Percentiles rank a stretch among this genome's conserved stretches.
phyloP scores from a whole-genome alignment of 331 rosid genomes.

The Pyracantha coccinea region DNA sequence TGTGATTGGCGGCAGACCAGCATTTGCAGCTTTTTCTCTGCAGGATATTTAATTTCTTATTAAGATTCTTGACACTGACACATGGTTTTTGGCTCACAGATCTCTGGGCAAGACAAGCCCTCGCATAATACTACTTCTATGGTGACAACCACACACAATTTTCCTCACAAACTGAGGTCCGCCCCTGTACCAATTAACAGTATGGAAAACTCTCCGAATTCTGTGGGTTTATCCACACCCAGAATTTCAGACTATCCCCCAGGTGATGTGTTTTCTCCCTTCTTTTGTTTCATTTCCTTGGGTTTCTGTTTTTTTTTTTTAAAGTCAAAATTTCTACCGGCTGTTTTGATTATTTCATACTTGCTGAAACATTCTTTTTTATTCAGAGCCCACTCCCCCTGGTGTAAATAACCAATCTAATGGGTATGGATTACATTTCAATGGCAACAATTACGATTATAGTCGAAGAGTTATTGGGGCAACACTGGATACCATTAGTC shows the following conservation, averaged over 20 bases:
- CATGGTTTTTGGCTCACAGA: slow-evolving; percentile 38
- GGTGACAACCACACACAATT: slow-evolving; percentile 37
- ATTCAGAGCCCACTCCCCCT: slow-evolving; percentile 40
- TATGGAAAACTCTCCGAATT: slow-evolving; percentile 35
- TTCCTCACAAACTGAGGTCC: slow-evolving; percentile 50
- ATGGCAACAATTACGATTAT: slow-evolving; percentile 51
- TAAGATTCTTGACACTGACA: slow-evolving; percentile 12
- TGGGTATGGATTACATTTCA: slow-evolving; percentile 47
- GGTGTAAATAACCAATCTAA: slow-evolving; percentile 51
- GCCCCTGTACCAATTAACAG: slow-evolving; percentile 26
- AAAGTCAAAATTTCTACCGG: not conserved
- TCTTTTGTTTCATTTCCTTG: not conserved
- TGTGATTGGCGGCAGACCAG: not conserved
- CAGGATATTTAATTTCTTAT: not conserved
- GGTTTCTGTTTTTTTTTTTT: not conserved
- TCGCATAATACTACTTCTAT: slow-evolving; percentile 32
- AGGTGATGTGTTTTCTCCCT: slow-evolving; percentile 39
- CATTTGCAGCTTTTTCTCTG: slow-evolving; percentile 1
- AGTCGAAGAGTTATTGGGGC: slow-evolving; percentile 62
- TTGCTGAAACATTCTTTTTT: slow-evolving; percentile 20
- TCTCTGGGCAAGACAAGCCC: slow-evolving; percentile 77
- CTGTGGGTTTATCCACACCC: slow-evolving; percentile 25
- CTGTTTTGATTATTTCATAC: slow-evolving; percentile 4
- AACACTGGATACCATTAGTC: slow-evolving; percentile 54
- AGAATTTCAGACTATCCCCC: slow-evolving; percentile 44